phyloP scores from a whole-genome alignment of 805 yeast species.

The Priceomyces castillae region DNA sequence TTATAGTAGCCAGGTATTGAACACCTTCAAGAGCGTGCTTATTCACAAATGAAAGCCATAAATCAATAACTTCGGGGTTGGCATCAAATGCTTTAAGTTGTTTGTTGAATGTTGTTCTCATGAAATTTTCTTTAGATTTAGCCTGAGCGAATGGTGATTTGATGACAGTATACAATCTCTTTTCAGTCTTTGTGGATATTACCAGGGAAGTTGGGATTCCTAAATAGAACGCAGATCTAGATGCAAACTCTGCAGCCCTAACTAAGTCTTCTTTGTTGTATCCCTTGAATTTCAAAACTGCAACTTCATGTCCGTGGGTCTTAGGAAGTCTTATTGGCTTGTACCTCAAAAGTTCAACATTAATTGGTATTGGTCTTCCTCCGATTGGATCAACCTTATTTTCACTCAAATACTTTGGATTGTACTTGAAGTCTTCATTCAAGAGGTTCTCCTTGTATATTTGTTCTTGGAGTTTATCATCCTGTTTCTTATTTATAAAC shows the following conservation, averaged over 20 bases:
- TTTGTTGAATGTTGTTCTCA: slow-evolving; percentile 80
- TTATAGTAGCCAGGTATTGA: slow-evolving; percentile 70
- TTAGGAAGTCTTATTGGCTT: slow-evolving; percentile 71
- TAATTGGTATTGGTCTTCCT: slow-evolving; percentile 72
- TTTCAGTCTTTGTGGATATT: slow-evolving; percentile 61
- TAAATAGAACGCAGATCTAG: slow-evolving; percentile 85
- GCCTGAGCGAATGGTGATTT: slow-evolving; percentile 93
- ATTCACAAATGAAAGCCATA: slow-evolving; percentile 73
- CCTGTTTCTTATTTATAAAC: slow-evolving; percentile 25
- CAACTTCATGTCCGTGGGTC: slow-evolving; percentile 72
- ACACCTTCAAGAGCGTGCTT: slow-evolving; percentile 80
- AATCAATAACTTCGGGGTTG: slow-evolving; percentile 77
- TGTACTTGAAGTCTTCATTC: slow-evolving; percentile 23
- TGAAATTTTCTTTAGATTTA: slow-evolving; percentile 90
- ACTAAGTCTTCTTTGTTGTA: slow-evolving; percentile 69
- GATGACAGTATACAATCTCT: slow-evolving; percentile 90
- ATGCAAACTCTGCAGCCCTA: slow-evolving; percentile 78
- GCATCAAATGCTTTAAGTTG: slow-evolving; percentile 78
- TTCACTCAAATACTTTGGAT: slow-evolving; percentile 29
- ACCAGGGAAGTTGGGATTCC: slow-evolving; percentile 85
- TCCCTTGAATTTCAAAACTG: slow-evolving; percentile 72
- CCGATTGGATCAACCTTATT: slow-evolving; percentile 19
- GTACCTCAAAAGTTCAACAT: slow-evolving; percentile 75
- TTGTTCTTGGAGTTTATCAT: slow-evolving; percentile 23
- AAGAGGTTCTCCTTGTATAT: slow-evolving; percentile 27